These are phyloP conservation scores for Candolleomyces efflorescens DNA, from an alignment of 768 basidiomycete species.

Conservation along the genomic window DNA sequence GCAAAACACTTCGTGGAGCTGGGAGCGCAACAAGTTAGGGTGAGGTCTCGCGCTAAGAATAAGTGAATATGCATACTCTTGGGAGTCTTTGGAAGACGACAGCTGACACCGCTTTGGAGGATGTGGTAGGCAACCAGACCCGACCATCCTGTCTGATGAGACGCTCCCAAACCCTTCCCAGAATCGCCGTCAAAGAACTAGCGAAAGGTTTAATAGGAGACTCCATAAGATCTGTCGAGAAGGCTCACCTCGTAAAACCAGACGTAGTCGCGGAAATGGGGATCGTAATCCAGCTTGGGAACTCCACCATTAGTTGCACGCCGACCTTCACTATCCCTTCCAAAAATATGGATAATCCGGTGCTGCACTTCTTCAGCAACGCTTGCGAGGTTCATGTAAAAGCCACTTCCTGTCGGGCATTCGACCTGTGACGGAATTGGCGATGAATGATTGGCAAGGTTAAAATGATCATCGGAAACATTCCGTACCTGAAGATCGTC, in stretches of 20 bases:
- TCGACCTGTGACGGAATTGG: conserved; percentile 52
- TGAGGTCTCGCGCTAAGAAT: not conserved
- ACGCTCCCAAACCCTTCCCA: conserved; percentile 91
- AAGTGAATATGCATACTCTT: conserved; percentile 60
- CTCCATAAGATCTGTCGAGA: not conserved
- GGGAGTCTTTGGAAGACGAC: conserved; percentile 91
- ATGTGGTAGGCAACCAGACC: conserved; percentile 90
- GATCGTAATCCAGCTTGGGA: conserved; percentile 82
- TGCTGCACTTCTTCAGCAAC: conserved; percentile 99
- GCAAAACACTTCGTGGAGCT: conserved; percentile 84
- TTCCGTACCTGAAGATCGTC: conserved; percentile 65
- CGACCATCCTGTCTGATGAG: conserved; percentile 98
- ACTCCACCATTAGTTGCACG: conserved; percentile 93
- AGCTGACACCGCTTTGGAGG: conserved; percentile 83
- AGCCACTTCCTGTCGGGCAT: conserved; percentile 96
- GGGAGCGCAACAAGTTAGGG: conserved; percentile 1
- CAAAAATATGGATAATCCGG: conserved; percentile 97
- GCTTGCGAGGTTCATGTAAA: conserved; percentile 91
- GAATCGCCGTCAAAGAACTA: conserved; percentile 95
- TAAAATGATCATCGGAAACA: not conserved
- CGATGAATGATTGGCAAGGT: not conserved
- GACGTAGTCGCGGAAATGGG: conserved; percentile 95
- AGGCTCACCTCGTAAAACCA: conserved; percentile 85
- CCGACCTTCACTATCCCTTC: conserved; percentile 81
- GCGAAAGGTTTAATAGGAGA: too few species aligned